Conservation (phyloP, 192 early-diverging fungal species). For the Backusella tarrabulga region DNA sequence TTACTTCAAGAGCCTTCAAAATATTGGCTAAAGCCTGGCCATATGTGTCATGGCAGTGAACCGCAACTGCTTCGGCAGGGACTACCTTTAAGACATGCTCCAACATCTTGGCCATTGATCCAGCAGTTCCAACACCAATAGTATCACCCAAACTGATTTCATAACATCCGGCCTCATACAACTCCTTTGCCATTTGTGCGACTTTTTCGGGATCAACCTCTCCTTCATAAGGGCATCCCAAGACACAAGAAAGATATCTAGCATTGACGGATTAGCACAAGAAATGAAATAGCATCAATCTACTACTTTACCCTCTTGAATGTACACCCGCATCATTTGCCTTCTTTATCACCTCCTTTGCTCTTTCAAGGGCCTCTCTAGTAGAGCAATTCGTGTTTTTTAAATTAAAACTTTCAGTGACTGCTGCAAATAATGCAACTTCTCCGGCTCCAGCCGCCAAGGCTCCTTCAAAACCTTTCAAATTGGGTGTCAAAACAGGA, state of each 20-base stretch:
- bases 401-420: constrained; percentile 81
- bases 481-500: constrained; percentile 89
- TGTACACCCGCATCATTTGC: constrained; percentile 62
- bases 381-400: constrained; percentile 95
- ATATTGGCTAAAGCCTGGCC: constrained; percentile 96
- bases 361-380: constrained; percentile 74
- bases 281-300: not conserved
- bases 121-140: constrained; percentile 86
- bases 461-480: constrained; percentile 80
- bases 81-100: constrained; percentile 66
- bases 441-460: constrained; percentile 78
- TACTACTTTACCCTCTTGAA: constrained; percentile 55
- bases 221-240: constrained; percentile 95
- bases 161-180: constrained; percentile 92
- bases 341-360: constrained; percentile 60
- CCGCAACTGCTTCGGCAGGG: constrained; percentile 75
- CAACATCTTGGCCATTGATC: constrained; percentile 66
- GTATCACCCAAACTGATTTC: constrained; percentile 97
- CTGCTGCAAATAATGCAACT: constrained; percentile 90
- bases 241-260: constrained; percentile 88
- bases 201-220: constrained; percentile 65
- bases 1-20: constrained; percentile 67
- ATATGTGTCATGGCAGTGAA: constrained; percentile 98
- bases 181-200: constrained; percentile 64
- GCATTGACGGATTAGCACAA: not conserved